Conservation (phyloP, 2,329 filamentous ascomycete genomes). For the Decorospora gaudefroyi region DNA sequence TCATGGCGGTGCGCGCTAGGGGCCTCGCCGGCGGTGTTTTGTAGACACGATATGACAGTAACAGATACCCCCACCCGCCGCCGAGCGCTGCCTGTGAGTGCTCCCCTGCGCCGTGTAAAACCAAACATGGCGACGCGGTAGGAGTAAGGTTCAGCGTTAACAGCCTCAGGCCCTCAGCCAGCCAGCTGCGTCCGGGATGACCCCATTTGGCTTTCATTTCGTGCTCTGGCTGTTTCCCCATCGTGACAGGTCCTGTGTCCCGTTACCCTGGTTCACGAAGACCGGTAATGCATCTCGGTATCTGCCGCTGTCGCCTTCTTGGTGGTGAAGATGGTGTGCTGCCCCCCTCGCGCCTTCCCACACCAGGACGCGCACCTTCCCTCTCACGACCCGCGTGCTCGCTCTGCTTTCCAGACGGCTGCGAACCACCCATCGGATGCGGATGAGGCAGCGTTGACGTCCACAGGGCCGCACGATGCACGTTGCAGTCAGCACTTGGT, state of each 20-base stretch:
- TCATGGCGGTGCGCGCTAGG: slow-evolving; percentile 33
- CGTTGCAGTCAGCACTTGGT: slow-evolving; percentile 37
- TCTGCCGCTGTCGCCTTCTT: background rate
- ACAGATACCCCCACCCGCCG: slow-evolving; percentile 34
- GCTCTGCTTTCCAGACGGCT: no score
- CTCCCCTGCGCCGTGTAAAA: slow-evolving; percentile 31
- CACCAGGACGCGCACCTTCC: background rate
- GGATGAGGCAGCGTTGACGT: slow-evolving; percentile 12
- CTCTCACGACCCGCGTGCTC: no score
- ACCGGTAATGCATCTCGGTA: slow-evolving; percentile 21
- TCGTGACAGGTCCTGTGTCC: slow-evolving; percentile 14
- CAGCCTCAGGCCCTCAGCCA: slow-evolving; percentile 28
- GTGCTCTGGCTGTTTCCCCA: background rate
- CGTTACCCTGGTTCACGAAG: slow-evolving; percentile 23
- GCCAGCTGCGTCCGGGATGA: slow-evolving; percentile 12
- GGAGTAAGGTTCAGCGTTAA: slow-evolving; percentile 9
- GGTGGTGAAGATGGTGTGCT: background rate
- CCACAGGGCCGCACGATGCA: slow-evolving; percentile 36
- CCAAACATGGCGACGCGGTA: slow-evolving; percentile 24
- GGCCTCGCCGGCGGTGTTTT: slow-evolving; percentile 30
- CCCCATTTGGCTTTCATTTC: slow-evolving; percentile 5
- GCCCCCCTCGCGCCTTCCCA: slow-evolving; percentile 7
- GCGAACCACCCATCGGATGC: slow-evolving; percentile 6
- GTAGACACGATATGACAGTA: slow-evolving; percentile 33
- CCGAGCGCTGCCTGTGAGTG: slow-evolving; percentile 18